Base-by-base conservation (phyloP, 192 early-diverging fungal genomes). In the Coemansia sp. region DNA sequence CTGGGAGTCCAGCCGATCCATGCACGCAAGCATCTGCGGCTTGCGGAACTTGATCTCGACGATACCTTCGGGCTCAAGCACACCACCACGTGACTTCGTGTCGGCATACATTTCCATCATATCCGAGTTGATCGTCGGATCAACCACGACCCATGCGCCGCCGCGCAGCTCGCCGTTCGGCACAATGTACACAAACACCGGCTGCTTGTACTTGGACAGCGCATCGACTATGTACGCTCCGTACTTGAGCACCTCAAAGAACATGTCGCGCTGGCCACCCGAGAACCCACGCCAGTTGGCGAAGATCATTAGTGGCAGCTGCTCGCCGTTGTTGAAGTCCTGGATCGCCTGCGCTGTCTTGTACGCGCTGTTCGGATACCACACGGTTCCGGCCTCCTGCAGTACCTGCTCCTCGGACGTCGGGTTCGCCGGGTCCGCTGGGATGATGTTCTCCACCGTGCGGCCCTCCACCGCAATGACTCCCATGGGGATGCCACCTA, bases 51-150 rank as follows among this genome's bases (percentile, higher is more conserved):
- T 99, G 86, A 99, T 98, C 75, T 95, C 95, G 26, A 97, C 94
- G 61, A 97, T 91, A 70, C 97, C 97, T 61, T 96, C 90, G 33
- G 97, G 95, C 83, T 99, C 97, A 3, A 99, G 74, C 9, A 99
- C 95, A 65, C 97, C 95, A 58, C 92, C 97, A 55, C 97, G 90
- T 8, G 94, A 86, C 42, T 93, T 84, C 52, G 83, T 84, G 74
- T 96, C 94, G 20, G 95, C 95, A 67, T 99, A 99, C 97, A 99
- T 99, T 78, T 99, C 97, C 97, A 99, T 99, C 89, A 93, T 91
- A 55, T 96, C 89, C 28, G 90, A 78, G 79, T 99, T 98, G 80
- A 99, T 99, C 6, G 91, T 93, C 25, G 95, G 95, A 66, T 99
- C 97, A 0, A 99, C 80, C 0, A 97, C 95, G 16, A 97, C 97